phyloP scores from a whole-genome alignment of 75 land plant species.

The Sequoiadendron giganteum region DNA sequence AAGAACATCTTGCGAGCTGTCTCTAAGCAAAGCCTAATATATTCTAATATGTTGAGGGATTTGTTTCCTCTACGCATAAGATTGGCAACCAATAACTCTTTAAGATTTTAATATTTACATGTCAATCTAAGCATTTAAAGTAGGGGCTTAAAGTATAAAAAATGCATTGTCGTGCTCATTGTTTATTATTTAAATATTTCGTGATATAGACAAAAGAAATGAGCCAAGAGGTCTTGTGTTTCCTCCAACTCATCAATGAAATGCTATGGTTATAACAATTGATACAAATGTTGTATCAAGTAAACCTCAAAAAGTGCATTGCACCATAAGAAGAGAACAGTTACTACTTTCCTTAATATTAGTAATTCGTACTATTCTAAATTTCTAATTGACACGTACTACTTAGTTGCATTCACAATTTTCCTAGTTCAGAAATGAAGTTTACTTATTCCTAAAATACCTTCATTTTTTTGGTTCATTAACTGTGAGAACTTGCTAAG shows the following conservation, averaged over 20 bases:
- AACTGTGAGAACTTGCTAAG: not conserved
- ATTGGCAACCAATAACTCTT: not conserved
- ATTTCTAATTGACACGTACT: not conserved
- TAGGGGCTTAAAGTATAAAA: not conserved
- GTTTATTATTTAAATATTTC: not conserved
- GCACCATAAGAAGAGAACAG: not conserved
- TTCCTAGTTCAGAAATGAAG: not conserved
- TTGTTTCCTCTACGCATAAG: not conserved
- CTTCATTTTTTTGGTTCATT: not conserved
- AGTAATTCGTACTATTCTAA: not conserved
- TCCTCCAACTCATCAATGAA: not conserved
- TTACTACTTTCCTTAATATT: not conserved
- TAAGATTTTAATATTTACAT: too few relatives aligned
- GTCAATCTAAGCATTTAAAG: not conserved
- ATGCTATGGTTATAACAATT: not conserved
- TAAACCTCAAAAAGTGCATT: not conserved
- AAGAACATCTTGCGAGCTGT: too few relatives aligned
- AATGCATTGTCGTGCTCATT: not conserved
- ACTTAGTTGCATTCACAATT: not conserved
- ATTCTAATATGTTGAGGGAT: too few relatives aligned
- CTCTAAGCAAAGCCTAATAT: too few relatives aligned
- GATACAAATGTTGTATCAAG: not conserved
- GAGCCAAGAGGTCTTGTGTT: not conserved
- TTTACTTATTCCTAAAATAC: not conserved
- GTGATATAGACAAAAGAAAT: not conserved